A percentile compares a stretch with the other conserved stretches of the same genome.
These are phyloP conservation scores for Cantharellus anzutake DNA, from an alignment of 768 basidiomycete genomes.

Conservation along the genomic window DNA sequence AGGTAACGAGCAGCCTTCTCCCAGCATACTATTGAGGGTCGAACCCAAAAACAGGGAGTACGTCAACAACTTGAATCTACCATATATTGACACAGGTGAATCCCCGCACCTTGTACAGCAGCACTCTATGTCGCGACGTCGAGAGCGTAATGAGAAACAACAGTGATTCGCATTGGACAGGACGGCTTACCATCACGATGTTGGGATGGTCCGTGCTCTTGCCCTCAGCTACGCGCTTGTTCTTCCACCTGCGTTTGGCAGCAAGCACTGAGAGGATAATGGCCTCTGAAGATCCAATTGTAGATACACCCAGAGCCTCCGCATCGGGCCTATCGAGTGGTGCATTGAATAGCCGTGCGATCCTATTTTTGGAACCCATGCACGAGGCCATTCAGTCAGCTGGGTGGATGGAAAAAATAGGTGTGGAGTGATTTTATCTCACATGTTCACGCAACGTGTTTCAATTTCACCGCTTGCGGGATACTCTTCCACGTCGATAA, in stretches of 20 bases:
- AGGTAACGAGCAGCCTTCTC: conserved; percentile 46
- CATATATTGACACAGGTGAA: neutral
- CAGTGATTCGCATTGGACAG: neutral
- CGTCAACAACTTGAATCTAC: neutral
- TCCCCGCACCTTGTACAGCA: neutral
- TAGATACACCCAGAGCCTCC: conserved; percentile 13
- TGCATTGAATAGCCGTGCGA: conserved; percentile 52
- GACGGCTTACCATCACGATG: conserved; percentile 21
- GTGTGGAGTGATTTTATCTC: neutral
- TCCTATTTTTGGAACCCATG: conserved; percentile 20
- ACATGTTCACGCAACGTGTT: conserved; percentile 22
- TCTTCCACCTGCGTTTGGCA: conserved; percentile 55
- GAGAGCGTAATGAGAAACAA: neutral
- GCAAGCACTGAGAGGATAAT: conserved; percentile 57
- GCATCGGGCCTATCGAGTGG: conserved; percentile 17
- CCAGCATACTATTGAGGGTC: conserved; percentile 11
- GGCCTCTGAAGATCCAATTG: conserved; percentile 25
- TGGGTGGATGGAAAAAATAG: neutral
- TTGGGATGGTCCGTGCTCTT: conserved; percentile 23
- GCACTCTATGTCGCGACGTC: neutral
- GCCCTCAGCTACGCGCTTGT: conserved; percentile 40
- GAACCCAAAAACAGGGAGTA: no score
- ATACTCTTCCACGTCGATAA: conserved; percentile 43
- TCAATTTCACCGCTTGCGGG: conserved; percentile 33
- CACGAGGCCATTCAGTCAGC: conserved; percentile 5